Conservation (phyloP, 352 stramenopile species). For the Pythium sukuiense region DNA sequence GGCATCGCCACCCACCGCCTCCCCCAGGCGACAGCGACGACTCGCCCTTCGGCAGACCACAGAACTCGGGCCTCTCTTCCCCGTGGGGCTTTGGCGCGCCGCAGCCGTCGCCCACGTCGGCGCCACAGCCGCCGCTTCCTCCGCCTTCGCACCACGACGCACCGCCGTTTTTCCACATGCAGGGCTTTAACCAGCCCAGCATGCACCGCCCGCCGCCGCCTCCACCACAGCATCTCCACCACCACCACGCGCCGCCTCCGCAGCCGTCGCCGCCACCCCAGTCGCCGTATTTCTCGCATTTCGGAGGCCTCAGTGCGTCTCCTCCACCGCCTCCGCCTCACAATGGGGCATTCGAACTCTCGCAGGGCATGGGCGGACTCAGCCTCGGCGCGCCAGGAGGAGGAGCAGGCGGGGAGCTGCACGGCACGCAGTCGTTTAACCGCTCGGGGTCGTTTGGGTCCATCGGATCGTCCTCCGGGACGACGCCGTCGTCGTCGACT, state of each 20-base stretch:
- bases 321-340: constrained; percentile 12
- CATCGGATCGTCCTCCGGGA: constrained; percentile 21
- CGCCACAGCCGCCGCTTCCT: constrained; percentile 15
- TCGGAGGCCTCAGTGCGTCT: constrained; percentile 12
- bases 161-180: constrained; percentile 15
- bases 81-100: constrained; percentile 23
- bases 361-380: constrained; percentile 38
- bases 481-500: constrained; percentile 22
- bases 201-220: constrained; percentile 9
- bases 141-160: constrained; percentile 18
- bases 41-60: constrained; percentile 10
- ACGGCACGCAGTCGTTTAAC: constrained; percentile 9
- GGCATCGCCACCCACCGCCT: constrained; percentile 13
- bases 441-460: constrained; percentile 15
- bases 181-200: neutral
- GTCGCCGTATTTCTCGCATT: constrained; percentile 8
- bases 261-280: constrained; percentile 2
- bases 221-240: constrained; percentile 9
- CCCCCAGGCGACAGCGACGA: constrained; percentile 20
- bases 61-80: constrained; percentile 9
- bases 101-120: constrained; percentile 8
- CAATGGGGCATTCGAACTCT: constrained; percentile 36
- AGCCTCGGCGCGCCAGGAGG: constrained; percentile 26
- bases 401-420: constrained; percentile 12
- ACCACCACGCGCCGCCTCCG: constrained; percentile 2